phyloP scores from a whole-genome alignment of 805 yeast species.

The Ogataea ramenticola region DNA sequence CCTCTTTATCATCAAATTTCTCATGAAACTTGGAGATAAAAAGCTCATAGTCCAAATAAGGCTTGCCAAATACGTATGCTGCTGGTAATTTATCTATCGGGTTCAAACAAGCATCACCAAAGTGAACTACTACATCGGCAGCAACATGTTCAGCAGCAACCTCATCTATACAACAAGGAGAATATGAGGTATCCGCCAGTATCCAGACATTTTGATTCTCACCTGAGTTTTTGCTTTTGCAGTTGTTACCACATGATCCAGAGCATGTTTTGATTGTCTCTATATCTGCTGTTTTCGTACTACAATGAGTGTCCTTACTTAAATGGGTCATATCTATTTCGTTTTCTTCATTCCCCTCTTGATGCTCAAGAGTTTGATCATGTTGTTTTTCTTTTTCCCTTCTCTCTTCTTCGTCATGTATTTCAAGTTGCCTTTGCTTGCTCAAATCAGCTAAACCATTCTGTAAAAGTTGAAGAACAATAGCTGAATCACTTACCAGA shows the following conservation, averaged over 20 bases:
- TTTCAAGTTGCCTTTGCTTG: background rate
- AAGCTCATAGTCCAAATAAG: constrained; percentile 38
- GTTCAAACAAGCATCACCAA: constrained; percentile 91
- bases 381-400: background rate
- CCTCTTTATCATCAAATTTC: constrained; percentile 31
- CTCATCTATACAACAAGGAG: constrained; percentile 93
- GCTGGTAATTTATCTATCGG: constrained; percentile 69
- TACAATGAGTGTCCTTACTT: constrained; percentile 1
- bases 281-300: constrained; percentile 12
- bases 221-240: constrained; percentile 12
- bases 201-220: constrained; percentile 52
- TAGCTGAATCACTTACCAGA: constrained; percentile 70
- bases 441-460: constrained; percentile 19
- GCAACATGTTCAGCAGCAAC: constrained; percentile 91
- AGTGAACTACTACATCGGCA: constrained; percentile 82
- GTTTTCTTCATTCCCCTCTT: background rate
- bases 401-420: constrained; percentile 4
- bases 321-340: constrained; percentile 7
- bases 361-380: constrained; percentile 3
- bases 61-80: constrained; percentile 72
- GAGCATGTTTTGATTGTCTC: constrained; percentile 16
- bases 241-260: constrained; percentile 21
- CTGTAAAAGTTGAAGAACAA: constrained; percentile 52
- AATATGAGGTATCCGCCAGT: constrained; percentile 91
- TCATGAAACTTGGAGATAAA: constrained; percentile 34